phyloP scores from a whole-genome alignment of 2,329 filamentous ascomycete species.

The Cercospora berteroae region DNA sequence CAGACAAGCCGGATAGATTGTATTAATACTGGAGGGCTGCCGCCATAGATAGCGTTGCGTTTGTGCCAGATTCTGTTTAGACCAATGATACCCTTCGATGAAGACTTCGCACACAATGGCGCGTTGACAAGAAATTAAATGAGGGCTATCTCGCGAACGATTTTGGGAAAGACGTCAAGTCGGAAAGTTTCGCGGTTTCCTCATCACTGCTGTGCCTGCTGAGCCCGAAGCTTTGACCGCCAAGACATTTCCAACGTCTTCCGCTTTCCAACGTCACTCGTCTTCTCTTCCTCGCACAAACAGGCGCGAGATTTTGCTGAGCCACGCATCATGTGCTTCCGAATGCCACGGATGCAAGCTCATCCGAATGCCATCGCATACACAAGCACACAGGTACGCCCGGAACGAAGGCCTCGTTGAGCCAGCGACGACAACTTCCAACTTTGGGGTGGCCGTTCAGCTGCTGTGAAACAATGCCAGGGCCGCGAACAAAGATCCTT shows the following conservation, averaged over 20 bases:
- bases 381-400: neutral
- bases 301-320: neutral
- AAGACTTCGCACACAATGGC: neutral
- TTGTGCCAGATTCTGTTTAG: slow-evolving; percentile 3
- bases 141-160: neutral
- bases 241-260: neutral
- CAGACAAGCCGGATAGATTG: neutral
- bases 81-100: slow-evolving; percentile 10
- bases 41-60: slow-evolving; percentile 4
- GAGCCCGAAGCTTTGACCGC: neutral
- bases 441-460: neutral
- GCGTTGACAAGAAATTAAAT: neutral
- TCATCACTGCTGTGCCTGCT: neutral
- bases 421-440: neutral
- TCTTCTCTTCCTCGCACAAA: neutral
- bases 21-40: neutral
- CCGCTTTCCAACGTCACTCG: neutral
- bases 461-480: neutral
- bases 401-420: neutral
- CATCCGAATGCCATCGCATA: neutral
- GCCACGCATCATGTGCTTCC: neutral
- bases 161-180: neutral
- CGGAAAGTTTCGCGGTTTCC: neutral
- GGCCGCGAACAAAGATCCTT: neutral
- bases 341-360: neutral